A percentile compares a stretch with the other conserved stretches of the same genome.
These are phyloP conservation scores for Capsicum chinense DNA, from an alignment of 257 asterid genomes.

Conservation along the genomic window DNA sequence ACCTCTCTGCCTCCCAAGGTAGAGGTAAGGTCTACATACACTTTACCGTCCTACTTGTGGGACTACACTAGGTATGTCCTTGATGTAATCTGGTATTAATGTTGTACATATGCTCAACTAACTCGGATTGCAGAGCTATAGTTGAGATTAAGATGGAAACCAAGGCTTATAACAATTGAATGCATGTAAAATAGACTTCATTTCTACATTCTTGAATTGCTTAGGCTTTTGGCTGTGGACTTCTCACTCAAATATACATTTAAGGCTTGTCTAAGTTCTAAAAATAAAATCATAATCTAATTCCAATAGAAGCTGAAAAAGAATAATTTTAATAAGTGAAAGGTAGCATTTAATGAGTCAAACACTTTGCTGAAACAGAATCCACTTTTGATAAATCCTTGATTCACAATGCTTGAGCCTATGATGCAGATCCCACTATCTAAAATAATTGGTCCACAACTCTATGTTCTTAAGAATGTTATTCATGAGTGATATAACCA, in stretches of 20 bases:
- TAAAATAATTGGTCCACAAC: neutral
- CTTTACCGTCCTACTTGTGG: no score
- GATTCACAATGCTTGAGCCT: constrained; percentile 10
- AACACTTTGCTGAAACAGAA: constrained; percentile 45
- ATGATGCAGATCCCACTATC: neutral
- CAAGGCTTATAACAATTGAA: neutral
- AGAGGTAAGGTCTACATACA: no score
- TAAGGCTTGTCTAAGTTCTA: neutral
- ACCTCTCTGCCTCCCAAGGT: no score
- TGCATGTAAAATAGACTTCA: neutral
- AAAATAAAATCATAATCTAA: constrained; percentile 23
- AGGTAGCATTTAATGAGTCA: constrained; percentile 41
- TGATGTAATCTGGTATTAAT: neutral
- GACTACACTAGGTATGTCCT: neutral
- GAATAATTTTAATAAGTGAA: neutral
- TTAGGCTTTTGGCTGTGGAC: constrained; percentile 20
- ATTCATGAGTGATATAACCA: no score
- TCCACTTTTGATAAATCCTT: constrained; percentile 32
- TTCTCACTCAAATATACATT: constrained; percentile 37
- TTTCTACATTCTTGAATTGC: constrained; percentile 20
- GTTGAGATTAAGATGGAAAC: neutral
- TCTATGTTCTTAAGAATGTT: no score
- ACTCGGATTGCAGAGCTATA: neutral
- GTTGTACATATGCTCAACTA: neutral
- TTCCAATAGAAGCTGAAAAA: neutral